Conservation (phyloP, 257 asterid species). For the Nemophila menziesii region DNA sequence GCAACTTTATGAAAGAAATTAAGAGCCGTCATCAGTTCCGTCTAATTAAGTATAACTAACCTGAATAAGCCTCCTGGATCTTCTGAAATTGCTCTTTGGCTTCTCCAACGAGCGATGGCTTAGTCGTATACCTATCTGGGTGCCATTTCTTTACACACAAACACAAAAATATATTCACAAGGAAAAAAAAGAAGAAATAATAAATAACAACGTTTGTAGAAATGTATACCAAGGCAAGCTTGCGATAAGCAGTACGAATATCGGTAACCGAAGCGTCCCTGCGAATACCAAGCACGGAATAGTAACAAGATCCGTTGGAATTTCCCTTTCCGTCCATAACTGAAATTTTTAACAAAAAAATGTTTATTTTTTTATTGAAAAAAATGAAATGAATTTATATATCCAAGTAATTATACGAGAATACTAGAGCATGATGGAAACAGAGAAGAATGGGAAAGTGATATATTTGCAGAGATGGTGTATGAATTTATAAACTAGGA, state of each 20-base stretch:
- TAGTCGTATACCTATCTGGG: constrained; percentile 64
- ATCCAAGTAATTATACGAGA: too few species aligned
- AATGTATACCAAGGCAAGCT: constrained; percentile 52
- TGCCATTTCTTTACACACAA: constrained; percentile 53
- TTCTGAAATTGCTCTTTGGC: constrained; percentile 68
- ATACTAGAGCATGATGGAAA: constrained; percentile 1
- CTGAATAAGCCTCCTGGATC: constrained; percentile 68
- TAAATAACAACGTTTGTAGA: neutral
- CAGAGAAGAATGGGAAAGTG: neutral
- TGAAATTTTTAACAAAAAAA: neutral
- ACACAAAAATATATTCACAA: neutral
- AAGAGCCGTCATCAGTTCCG: neutral
- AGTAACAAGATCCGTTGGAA: constrained; percentile 52
- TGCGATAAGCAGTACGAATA: constrained; percentile 80
- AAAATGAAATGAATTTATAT: too few species aligned
- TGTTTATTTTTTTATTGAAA: neutral
- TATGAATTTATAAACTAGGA: neutral
- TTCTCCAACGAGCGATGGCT: constrained; percentile 59
- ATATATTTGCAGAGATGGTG: neutral
- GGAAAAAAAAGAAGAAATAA: neutral
- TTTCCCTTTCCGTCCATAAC: constrained; percentile 60
- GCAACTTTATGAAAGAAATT: neutral
- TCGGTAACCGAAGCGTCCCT: constrained; percentile 73
- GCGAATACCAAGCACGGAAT: constrained; percentile 66
- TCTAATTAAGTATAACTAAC: constrained; percentile 10